A percentile compares a stretch with the other conserved stretches of the same genome.
phyloP scores from a whole-genome alignment of 441 rosid genomes.

The Geranium incanum region DNA sequence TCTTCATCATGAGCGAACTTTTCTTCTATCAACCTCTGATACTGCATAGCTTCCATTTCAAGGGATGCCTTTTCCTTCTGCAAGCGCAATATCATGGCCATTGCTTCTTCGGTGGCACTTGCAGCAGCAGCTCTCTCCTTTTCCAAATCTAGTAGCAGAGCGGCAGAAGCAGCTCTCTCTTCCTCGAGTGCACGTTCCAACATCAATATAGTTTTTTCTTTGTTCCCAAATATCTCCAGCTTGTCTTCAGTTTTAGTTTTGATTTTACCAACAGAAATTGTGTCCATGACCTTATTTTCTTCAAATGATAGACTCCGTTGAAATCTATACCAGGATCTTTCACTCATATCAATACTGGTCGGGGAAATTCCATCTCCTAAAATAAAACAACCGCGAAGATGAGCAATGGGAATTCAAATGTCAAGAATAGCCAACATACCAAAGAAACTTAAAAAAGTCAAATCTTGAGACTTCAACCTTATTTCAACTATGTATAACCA shows the following conservation, averaged over 20 bases:
- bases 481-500: background rate
- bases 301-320: constrained; percentile 16
- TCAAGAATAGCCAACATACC: too few relatives aligned
- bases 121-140: constrained; percentile 65
- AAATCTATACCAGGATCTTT: constrained; percentile 18
- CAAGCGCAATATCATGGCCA: constrained; percentile 61
- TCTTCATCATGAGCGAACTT: constrained; percentile 57
- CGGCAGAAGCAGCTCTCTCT: constrained; percentile 33
- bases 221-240: constrained; percentile 18
- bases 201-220: constrained; percentile 29
- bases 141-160: constrained; percentile 41
- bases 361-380: constrained; percentile 29
- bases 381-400: constrained; percentile 6
- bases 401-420: too few relatives aligned
- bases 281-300: constrained; percentile 21
- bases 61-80: constrained; percentile 56
- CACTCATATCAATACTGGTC: constrained; percentile 23
- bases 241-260: constrained; percentile 9
- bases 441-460: background rate
- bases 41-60: constrained; percentile 64
- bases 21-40: constrained; percentile 57
- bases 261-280: constrained; percentile 11
- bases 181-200: constrained; percentile 47
- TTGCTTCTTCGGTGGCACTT: constrained; percentile 62
- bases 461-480: background rate